Evolutionary conservation across 2,329 filamentous ascomycete genomes (phyloP).

Genomic region (Alternaria arborescens): DNA sequence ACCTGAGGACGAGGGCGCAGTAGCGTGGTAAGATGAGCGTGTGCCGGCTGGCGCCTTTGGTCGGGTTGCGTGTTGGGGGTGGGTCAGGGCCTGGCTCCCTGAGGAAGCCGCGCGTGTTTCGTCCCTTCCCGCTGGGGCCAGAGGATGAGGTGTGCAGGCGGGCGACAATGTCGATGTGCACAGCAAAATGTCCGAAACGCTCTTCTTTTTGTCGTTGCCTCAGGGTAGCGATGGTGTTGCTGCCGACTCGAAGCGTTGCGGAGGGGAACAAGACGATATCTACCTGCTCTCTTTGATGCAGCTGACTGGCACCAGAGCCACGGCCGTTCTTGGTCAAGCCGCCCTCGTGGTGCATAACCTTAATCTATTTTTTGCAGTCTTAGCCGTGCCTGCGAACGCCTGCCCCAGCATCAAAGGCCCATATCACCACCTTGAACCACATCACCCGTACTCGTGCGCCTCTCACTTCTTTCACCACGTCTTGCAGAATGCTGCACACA

Average conservation of each 20-base stretch:
- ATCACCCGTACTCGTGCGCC: not conserved
- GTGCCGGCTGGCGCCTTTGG: slow-evolving; percentile 1
- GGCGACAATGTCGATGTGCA: slow-evolving; percentile 12
- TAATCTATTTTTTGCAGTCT: slow-evolving; percentile 32
- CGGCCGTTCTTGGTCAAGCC: slow-evolving; percentile 21
- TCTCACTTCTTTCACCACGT: not conserved
- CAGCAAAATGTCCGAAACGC: slow-evolving; percentile 18
- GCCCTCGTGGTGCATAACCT: slow-evolving; percentile 16
- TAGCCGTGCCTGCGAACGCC: slow-evolving; percentile 13
- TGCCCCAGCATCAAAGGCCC: slow-evolving; percentile 5
- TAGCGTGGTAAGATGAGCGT: slow-evolving; percentile 20
- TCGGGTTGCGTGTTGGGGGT: slow-evolving; percentile 24
- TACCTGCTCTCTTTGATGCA: slow-evolving; percentile 7
- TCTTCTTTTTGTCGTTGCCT: slow-evolving; percentile 2
- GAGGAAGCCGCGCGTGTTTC: slow-evolving; percentile 29
- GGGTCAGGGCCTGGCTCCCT: slow-evolving; percentile 20
- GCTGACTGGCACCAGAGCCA: slow-evolving; percentile 13
- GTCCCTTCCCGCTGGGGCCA: slow-evolving; percentile 26
- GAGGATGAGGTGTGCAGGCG: slow-evolving; percentile 24
- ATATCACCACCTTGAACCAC: not conserved
- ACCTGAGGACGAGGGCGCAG: slow-evolving; percentile 13
- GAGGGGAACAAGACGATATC: slow-evolving; percentile 3
- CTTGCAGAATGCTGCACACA: slow-evolving; percentile 3
- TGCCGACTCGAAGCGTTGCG: slow-evolving; percentile 4
- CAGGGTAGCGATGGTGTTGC: slow-evolving; percentile 14